A percentile compares a stretch with the other conserved stretches of the same genome.
These are phyloP conservation scores for Phytophthora pisi DNA, from an alignment of 352 stramenopile genomes.

Conservation along the genomic window DNA sequence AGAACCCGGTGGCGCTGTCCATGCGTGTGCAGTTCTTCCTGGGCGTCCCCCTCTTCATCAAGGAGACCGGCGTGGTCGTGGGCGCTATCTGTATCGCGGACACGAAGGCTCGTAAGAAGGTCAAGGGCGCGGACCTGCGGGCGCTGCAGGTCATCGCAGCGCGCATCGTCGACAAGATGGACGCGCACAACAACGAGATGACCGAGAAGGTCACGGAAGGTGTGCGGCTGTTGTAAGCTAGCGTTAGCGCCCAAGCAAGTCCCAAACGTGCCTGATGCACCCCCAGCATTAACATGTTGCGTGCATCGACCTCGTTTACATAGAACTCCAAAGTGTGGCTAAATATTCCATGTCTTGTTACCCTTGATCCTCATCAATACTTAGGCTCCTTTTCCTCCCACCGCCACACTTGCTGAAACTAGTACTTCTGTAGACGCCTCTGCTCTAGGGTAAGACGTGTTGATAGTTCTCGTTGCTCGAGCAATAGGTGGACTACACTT, in stretches of 20 bases:
- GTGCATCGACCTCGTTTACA: slow-evolving; percentile 26
- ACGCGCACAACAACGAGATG: slow-evolving; percentile 47
- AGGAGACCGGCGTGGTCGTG: slow-evolving; percentile 69
- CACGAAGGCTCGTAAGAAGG: slow-evolving; percentile 60
- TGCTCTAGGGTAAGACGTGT: neutral
- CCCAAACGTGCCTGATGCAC: slow-evolving; percentile 16
- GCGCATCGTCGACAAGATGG: slow-evolving; percentile 79
- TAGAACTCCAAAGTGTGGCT: slow-evolving; percentile 34
- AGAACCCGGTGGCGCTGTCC: slow-evolving; percentile 75
- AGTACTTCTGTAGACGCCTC: too few species aligned
- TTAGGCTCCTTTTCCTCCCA: neutral
- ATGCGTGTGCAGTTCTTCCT: slow-evolving; percentile 85
- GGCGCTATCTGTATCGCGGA: slow-evolving; percentile 77
- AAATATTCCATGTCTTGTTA: slow-evolving; percentile 43
- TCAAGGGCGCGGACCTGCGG: slow-evolving; percentile 69
- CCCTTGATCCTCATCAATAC: neutral
- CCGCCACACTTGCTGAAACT: too few species aligned
- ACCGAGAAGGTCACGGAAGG: slow-evolving; percentile 35
- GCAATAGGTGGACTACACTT: neutral
- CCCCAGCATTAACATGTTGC: slow-evolving; percentile 5
- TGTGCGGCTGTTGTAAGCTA: slow-evolving; percentile 43
- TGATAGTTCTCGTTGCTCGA: too few species aligned
- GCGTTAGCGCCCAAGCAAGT: slow-evolving; percentile 4
- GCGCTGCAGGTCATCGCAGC: slow-evolving; percentile 72
- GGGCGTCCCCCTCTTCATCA: slow-evolving; percentile 68